Percentiles rank a stretch among this genome's conserved stretches.
Evolutionary conservation across 73 alveolate genomes (phyloP).

Genomic region (Uronychia binucleata): DNA sequence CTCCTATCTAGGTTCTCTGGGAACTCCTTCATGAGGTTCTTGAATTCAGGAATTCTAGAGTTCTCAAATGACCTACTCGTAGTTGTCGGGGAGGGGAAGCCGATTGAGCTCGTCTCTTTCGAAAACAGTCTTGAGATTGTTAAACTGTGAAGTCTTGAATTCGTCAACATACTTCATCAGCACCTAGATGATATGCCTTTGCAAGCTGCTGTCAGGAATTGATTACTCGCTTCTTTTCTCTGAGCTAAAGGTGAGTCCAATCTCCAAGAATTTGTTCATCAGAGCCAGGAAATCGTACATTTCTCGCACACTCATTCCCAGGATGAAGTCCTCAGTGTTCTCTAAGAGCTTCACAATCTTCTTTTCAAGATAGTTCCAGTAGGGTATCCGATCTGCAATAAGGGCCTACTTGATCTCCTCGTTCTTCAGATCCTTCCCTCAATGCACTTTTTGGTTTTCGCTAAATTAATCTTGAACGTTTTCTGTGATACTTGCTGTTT

Average conservation of each 20-base stretch:
- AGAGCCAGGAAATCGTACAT: conserved; percentile 10
- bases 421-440: conserved; percentile 4
- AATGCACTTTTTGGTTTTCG: too few species aligned
- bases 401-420: conserved; percentile 1
- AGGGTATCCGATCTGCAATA: conserved; percentile 5
- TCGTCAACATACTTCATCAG: conserved; percentile 3
- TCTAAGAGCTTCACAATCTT: conserved; percentile 15
- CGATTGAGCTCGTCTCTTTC: conserved; percentile 51
- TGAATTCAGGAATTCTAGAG: conserved; percentile 34
- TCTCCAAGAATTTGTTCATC: conserved; percentile 2
- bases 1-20: background rate
- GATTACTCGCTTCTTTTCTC: background rate
- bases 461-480: too few species aligned
- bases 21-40: conserved; percentile 13
- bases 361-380: conserved; percentile 25
- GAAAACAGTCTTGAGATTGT: conserved; percentile 25
- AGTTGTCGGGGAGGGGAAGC: conserved; percentile 58
- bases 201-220: background rate
- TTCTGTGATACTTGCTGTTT: background rate
- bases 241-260: conserved; percentile 12
- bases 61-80: background rate
- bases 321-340: background rate
- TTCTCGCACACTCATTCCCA: conserved; percentile 9
- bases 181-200: background rate
- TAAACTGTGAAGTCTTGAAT: conserved; percentile 4